Evolutionary conservation across 2,329 filamentous ascomycete genomes (phyloP).

Genomic region (Diaporthe humulicola): DNA sequence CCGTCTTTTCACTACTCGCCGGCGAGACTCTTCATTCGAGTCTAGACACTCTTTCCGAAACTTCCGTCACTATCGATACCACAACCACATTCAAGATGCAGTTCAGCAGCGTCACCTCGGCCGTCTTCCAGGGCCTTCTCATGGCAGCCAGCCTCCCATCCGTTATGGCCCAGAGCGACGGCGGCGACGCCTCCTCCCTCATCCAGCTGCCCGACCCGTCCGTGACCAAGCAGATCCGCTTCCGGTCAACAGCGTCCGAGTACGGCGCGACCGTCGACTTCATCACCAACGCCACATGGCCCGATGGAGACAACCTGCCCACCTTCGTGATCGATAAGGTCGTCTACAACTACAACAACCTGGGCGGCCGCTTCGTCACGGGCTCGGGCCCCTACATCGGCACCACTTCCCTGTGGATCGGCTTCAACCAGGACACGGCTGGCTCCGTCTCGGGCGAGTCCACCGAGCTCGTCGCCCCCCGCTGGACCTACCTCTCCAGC

Average conservation of each 20-base stretch:
- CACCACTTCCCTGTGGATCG: slow-evolving; percentile 20
- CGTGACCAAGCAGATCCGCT: slow-evolving; percentile 26
- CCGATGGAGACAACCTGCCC: slow-evolving; percentile 20
- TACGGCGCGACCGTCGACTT: slow-evolving; percentile 28
- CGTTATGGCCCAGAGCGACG: slow-evolving; percentile 20
- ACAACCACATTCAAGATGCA: slow-evolving; percentile 13
- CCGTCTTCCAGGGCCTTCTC: slow-evolving; percentile 14
- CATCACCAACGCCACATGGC: slow-evolving; percentile 30
- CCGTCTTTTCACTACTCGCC: slow-evolving; percentile 6
- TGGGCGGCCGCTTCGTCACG: slow-evolving; percentile 25
- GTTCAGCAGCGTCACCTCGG: slow-evolving; percentile 24
- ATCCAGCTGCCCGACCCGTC: slow-evolving; percentile 21
- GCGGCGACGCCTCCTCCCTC: background rate
- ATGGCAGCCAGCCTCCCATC: slow-evolving; percentile 20
- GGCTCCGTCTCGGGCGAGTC: slow-evolving; percentile 23
- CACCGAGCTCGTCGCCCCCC: slow-evolving; percentile 6
- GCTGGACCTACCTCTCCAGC: slow-evolving; percentile 22
- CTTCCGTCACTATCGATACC: slow-evolving; percentile 11
- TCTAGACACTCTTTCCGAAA: slow-evolving; percentile 22
- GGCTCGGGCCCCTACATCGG: slow-evolving; percentile 19
- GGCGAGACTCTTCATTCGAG: slow-evolving; percentile 22
- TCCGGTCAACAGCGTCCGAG: slow-evolving; percentile 8
- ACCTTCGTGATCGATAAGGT: slow-evolving; percentile 24
- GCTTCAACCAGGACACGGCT: slow-evolving; percentile 28
- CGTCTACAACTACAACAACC: slow-evolving; percentile 33